phyloP scores from a whole-genome alignment of 495 filamentous ascomycete species.

The Aspergillus nidulans region DNA sequence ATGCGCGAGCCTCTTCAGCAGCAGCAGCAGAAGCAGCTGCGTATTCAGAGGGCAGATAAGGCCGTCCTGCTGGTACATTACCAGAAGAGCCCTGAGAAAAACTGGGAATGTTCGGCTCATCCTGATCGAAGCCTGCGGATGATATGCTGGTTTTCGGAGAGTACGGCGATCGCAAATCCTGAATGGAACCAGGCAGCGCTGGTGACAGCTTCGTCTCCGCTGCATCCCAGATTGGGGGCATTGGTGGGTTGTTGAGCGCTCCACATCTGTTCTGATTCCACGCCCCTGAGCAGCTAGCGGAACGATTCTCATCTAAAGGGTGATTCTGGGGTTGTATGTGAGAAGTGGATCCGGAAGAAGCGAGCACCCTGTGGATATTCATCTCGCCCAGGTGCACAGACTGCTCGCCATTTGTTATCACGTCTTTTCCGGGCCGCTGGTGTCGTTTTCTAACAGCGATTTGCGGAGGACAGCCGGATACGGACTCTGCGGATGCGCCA shows the following conservation, averaged over 20 bases:
- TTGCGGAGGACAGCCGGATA: conserved; percentile 13
- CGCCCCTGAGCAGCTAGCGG: conserved; percentile 12
- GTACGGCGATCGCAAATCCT: conserved; percentile 27
- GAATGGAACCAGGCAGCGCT: neutral
- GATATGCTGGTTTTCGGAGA: conserved; percentile 22
- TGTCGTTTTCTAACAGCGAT: conserved; percentile 28
- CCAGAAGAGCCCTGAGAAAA: neutral
- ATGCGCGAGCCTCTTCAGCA: neutral
- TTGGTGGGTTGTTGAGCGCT: conserved; percentile 5
- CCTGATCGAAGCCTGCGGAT: conserved; percentile 1
- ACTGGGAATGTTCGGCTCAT: neutral
- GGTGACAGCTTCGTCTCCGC: conserved; percentile 6
- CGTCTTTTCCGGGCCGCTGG: conserved; percentile 14
- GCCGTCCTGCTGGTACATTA: neutral
- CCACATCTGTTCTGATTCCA: conserved; percentile 17
- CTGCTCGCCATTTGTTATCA: conserved; percentile 12
- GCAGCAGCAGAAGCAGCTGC: neutral
- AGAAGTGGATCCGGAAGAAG: conserved; percentile 23
- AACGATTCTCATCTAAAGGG: conserved; percentile 19
- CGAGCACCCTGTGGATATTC: conserved; percentile 30
- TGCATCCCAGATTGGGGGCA: conserved; percentile 5
- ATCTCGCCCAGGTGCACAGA: conserved; percentile 32
- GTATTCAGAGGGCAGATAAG: neutral
- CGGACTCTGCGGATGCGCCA: conserved; percentile 22
- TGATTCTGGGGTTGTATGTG: conserved; percentile 20